Evolutionary conservation across 345 rosid genomes (phyloP).

Genomic region (Eucalyptus tenuipes): DNA sequence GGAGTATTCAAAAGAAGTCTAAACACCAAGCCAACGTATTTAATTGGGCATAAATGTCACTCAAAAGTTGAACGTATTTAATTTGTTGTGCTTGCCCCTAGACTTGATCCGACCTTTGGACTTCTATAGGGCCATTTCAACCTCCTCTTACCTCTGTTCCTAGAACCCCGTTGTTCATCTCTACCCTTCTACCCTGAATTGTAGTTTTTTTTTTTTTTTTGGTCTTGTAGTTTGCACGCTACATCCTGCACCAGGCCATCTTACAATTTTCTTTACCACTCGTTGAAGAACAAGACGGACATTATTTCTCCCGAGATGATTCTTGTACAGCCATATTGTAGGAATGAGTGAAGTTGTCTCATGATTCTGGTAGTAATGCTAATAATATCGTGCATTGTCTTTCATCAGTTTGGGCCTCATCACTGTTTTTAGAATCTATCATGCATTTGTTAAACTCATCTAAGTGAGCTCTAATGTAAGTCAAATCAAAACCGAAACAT

Average conservation of each 20-base stretch:
- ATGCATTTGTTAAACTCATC: neutral
- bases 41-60: neutral
- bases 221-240: neutral
- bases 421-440: fast-evolving
- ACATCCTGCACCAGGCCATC: neutral
- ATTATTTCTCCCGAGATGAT: neutral
- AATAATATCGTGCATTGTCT: neutral
- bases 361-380: neutral
- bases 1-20: neutral
- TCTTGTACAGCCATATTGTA: neutral
- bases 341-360: neutral
- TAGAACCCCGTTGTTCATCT: neutral
- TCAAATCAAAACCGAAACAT: neutral
- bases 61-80: neutral
- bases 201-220: no score
- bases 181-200: neutral
- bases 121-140: neutral
- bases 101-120: neutral
- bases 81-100: neutral
- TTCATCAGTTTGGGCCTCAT: neutral
- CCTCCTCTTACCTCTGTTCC: neutral
- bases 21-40: neutral
- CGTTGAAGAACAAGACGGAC: neutral
- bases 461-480: neutral
- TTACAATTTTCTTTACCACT: neutral